Conservation (phyloP, 2,329 filamentous ascomycete species). For the Diaporthe caulivora region DNA sequence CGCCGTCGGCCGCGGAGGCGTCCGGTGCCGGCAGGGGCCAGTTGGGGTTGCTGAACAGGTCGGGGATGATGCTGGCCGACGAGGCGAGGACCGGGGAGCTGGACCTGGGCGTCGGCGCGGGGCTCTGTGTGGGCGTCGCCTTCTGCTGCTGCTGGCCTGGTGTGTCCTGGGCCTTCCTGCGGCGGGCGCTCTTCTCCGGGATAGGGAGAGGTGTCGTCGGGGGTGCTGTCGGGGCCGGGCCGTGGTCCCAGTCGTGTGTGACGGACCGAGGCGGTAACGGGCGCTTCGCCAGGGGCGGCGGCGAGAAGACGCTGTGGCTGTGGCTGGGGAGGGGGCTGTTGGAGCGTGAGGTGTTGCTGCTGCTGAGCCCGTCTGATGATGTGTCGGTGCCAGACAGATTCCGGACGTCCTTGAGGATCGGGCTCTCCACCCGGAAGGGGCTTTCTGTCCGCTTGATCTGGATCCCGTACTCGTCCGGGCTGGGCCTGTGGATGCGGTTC, state of each 20-base stretch:
- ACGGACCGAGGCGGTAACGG: neutral
- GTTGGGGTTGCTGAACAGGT: conserved; percentile 31
- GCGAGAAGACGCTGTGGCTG: conserved; percentile 39
- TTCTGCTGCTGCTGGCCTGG: conserved; percentile 10
- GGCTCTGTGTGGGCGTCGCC: neutral
- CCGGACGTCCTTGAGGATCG: conserved; percentile 25
- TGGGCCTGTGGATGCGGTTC: conserved; percentile 8
- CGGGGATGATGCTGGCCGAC: conserved; percentile 26
- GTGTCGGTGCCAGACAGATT: conserved; percentile 2
- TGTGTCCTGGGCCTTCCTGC: conserved; percentile 12
- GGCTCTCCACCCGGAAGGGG: conserved; percentile 32
- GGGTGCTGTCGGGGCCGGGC: conserved; percentile 34
- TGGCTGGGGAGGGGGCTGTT: conserved; percentile 21
- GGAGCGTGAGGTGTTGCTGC: conserved; percentile 26
- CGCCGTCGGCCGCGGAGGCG: neutral
- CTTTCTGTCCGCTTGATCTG: conserved; percentile 15
- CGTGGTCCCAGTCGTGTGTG: conserved; percentile 29
- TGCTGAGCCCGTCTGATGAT: conserved; percentile 17
- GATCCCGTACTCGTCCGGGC: conserved; percentile 27
- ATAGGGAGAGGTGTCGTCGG: conserved; percentile 35
- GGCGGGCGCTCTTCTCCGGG: conserved; percentile 33
- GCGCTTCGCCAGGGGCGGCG: conserved; percentile 30
- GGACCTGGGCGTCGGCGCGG: conserved; percentile 33
- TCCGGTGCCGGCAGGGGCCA: conserved; percentile 38
- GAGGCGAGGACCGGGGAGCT: conserved; percentile 33